Evolutionary conservation across 2,329 filamentous ascomycete species (phyloP).

Genomic region (Apiospora kogelbergensis): DNA sequence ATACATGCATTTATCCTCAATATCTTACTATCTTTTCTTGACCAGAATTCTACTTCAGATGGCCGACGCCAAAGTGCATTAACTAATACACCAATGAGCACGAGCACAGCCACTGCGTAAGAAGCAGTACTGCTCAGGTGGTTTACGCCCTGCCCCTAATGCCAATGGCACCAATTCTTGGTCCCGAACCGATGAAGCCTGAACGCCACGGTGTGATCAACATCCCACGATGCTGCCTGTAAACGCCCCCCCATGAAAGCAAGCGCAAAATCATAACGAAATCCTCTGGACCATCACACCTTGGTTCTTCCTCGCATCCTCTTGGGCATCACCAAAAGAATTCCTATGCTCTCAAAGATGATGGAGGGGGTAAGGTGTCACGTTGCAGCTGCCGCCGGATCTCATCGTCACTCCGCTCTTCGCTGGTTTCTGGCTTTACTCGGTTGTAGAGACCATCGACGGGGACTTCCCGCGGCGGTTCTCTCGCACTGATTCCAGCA

Average conservation of each 20-base stretch:
- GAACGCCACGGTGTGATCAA: neutral
- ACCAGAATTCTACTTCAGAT: neutral
- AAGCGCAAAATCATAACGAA: neutral
- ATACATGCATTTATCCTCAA: neutral
- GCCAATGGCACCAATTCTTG: neutral
- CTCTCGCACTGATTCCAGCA: conserved; percentile 28
- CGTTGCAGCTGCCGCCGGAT: conserved; percentile 54
- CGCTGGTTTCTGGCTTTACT: conserved; percentile 37
- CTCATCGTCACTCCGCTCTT: conserved; percentile 52
- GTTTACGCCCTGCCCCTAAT: neutral
- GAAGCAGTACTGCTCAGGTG: neutral
- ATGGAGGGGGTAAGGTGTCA: conserved; percentile 34
- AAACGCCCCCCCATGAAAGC: neutral
- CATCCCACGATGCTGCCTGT: conserved; percentile 4
- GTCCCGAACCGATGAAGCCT: neutral
- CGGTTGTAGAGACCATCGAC: conserved; percentile 2
- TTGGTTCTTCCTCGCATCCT: neutral
- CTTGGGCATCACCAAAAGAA: neutral
- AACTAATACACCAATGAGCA: neutral
- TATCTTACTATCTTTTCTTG: neutral
- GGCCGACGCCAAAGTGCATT: neutral
- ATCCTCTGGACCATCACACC: neutral
- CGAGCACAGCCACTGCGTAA: neutral
- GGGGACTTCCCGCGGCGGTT: conserved; percentile 18
- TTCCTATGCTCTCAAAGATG: conserved; percentile 27